Conservation (phyloP, 352 stramenopile genomes). For the Phytophthora vignae region DNA sequence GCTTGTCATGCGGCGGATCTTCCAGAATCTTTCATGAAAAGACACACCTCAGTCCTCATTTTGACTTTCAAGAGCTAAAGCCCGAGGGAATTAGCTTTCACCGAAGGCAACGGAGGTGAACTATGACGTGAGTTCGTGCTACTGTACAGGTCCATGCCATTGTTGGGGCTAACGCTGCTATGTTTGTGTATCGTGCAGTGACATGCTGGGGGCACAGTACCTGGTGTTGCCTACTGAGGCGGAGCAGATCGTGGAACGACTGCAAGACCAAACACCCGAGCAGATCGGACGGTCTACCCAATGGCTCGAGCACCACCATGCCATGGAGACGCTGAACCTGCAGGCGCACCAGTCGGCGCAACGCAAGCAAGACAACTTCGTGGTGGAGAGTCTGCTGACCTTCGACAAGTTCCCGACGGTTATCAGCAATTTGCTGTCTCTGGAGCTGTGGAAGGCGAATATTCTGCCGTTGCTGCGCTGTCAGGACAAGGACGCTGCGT, state of each 20-base stretch:
- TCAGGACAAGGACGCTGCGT: slow-evolving; percentile 60
- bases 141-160: not conserved
- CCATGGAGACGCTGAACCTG: slow-evolving; percentile 94
- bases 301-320: slow-evolving; percentile 91
- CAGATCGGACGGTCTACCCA: slow-evolving; percentile 59
- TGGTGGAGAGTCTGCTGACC: slow-evolving; percentile 93
- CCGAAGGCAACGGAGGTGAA: not conserved
- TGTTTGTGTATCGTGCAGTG: slow-evolving; percentile 18
- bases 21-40: slow-evolving; percentile 32
- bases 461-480: slow-evolving; percentile 72
- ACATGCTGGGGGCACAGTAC: slow-evolving; percentile 48
- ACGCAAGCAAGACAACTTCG: slow-evolving; percentile 93
- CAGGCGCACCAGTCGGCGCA: slow-evolving; percentile 93
- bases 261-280: slow-evolving; percentile 68
- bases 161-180: not conserved
- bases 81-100: not conserved
- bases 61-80: slow-evolving; percentile 15
- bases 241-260: slow-evolving; percentile 84
- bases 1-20: slow-evolving; percentile 27
- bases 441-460: slow-evolving; percentile 92
- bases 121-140: slow-evolving; percentile 25
- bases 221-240: slow-evolving; percentile 83
- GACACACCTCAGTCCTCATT: slow-evolving; percentile 27
- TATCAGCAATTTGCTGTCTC: slow-evolving; percentile 87
- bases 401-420: slow-evolving; percentile 92